These are phyloP conservation scores for Chenopodium berlandieri DNA, from an alignment of 148 eudicot species.

Conservation along the genomic window DNA sequence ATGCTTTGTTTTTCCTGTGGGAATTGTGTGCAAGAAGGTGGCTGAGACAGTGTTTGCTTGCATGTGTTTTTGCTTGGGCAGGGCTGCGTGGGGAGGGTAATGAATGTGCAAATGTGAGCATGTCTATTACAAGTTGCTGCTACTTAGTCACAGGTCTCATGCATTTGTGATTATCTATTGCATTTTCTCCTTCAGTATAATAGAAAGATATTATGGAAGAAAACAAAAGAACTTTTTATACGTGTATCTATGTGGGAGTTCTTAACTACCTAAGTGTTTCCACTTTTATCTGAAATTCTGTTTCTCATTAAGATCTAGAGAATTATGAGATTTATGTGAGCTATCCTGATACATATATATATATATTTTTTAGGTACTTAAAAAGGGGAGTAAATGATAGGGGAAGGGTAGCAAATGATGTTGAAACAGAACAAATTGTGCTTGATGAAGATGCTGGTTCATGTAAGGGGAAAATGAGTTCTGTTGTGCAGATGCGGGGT, in stretches of 20 bases:
- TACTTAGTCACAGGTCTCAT: not conserved
- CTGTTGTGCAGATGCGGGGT: constrained; percentile 99
- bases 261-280: not conserved
- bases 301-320: constrained; percentile 1
- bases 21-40: no score
- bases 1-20: no score
- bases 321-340: not conserved
- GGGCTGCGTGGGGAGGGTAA: no score
- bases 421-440: constrained; percentile 95
- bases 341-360: not conserved
- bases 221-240: not conserved
- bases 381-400: constrained; percentile 98
- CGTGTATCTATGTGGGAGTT: not conserved
- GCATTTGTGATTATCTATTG: not conserved
- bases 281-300: not conserved
- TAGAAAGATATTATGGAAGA: not conserved
- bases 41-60: no score
- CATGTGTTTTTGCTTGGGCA: not conserved
- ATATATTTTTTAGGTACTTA: constrained; percentile 54
- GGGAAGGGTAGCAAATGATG: constrained; percentile 99
- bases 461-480: constrained; percentile 91
- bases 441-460: constrained; percentile 98
- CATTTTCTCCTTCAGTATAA: no score
- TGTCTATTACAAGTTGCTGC: not conserved
- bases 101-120: not conserved